Conservation (phyloP, 352 stramenopile species). For the Globisporangium orthogonon region DNA sequence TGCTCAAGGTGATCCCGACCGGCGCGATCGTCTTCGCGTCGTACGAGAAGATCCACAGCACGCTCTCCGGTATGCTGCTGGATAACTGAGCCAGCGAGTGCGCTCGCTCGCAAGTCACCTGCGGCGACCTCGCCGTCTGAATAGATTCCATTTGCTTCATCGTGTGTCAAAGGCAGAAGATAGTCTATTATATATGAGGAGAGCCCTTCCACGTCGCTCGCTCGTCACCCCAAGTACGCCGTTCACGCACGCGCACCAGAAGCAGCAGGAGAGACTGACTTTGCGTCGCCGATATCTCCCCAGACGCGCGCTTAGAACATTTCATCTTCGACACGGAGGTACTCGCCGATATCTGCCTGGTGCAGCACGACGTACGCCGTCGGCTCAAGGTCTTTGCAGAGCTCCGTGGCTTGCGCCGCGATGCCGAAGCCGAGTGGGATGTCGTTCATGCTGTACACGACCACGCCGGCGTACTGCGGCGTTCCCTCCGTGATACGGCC, state of each 20-base stretch:
- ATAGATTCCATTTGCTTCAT: not conserved
- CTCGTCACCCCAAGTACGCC: not conserved
- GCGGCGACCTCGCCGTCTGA: not conserved
- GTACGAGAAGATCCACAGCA: conserved; percentile 78
- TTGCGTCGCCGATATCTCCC: no score
- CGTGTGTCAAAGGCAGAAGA: not conserved
- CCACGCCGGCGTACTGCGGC: conserved; percentile 97
- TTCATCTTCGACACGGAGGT: conserved; percentile 97
- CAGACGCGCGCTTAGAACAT: conserved; percentile 80
- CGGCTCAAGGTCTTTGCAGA: conserved; percentile 94
- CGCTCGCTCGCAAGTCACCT: no score
- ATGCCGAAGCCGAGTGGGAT: conserved; percentile 98
- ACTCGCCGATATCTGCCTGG: conserved; percentile 99
- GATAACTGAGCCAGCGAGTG: conserved; percentile 21
- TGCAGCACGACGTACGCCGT: conserved; percentile 98
- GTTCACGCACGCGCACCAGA: not conserved
- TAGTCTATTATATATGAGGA: conserved; percentile 14
- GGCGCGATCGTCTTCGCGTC: conserved; percentile 92
- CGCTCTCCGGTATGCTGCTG: conserved; percentile 40
- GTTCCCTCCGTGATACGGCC: conserved; percentile 97
- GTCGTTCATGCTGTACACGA: conserved; percentile 99
- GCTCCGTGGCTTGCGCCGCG: conserved; percentile 92
- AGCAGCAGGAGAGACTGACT: not conserved
- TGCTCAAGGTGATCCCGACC: conserved; percentile 94
- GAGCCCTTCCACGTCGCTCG: not conserved